Conservation (phyloP, 2,329 filamentous ascomycete species). For the Fusarium annulatum region DNA sequence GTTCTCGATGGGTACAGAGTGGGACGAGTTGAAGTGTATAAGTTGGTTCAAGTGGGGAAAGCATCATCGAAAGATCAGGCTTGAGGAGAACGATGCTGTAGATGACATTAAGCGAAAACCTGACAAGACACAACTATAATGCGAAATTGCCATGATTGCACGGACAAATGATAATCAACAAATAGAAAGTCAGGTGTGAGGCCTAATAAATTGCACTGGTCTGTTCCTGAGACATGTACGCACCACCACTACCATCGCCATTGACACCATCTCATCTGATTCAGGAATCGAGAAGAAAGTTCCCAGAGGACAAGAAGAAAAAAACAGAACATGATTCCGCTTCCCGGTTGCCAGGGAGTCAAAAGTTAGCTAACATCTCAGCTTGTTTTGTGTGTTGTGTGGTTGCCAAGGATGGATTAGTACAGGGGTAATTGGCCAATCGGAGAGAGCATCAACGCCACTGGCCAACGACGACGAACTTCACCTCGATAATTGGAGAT, state of each 20-base stretch:
- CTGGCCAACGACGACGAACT: slow-evolving; percentile 40
- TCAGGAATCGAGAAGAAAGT: slow-evolving; percentile 28
- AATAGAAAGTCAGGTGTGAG: not conserved
- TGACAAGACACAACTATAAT: slow-evolving; percentile 20
- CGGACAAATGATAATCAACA: not conserved
- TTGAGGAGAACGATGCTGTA: slow-evolving; percentile 10
- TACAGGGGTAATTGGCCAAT: slow-evolving; percentile 37
- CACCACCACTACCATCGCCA: slow-evolving; percentile 15
- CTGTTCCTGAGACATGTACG: slow-evolving; percentile 27
- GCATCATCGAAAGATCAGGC: slow-evolving; percentile 1
- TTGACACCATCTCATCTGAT: slow-evolving; percentile 9
- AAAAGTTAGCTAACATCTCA: slow-evolving; percentile 16
- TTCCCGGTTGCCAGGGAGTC: slow-evolving; percentile 38
- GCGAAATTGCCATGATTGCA: not conserved
- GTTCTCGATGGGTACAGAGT: slow-evolving; percentile 23
- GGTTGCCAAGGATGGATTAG: slow-evolving; percentile 21
- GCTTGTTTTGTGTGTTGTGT: slow-evolving; percentile 24
- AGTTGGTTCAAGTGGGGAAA: slow-evolving; percentile 21
- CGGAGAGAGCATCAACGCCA: slow-evolving; percentile 17
- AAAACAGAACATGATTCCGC: slow-evolving; percentile 17
- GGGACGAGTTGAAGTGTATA: slow-evolving; percentile 11
- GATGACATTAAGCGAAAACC: slow-evolving; percentile 22
- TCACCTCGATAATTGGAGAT: slow-evolving; percentile 35
- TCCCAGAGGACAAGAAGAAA: slow-evolving; percentile 23
- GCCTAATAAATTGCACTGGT: not conserved